phyloP scores from a whole-genome alignment of 1,284 basidiomycete species.

The Pascua sp. region DNA sequence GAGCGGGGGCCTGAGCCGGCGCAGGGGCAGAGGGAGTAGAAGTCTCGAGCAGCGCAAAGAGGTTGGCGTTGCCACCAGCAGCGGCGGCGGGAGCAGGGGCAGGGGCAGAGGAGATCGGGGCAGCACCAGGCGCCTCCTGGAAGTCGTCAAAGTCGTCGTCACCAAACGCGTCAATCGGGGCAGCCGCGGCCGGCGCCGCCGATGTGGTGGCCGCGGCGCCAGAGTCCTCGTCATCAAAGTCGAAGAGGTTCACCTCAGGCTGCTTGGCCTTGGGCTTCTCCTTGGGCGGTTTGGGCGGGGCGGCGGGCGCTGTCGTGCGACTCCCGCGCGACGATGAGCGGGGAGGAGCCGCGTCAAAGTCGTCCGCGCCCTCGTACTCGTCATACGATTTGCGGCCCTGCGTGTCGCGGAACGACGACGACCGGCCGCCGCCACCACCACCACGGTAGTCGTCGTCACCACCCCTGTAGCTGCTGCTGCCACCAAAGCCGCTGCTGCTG shows the following conservation, averaged over 20 bases:
- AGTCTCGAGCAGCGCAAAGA: constrained; percentile 54
- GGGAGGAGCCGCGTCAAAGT: constrained; percentile 60
- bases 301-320: constrained; percentile 8
- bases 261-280: constrained; percentile 46
- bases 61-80: constrained; percentile 37
- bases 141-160: constrained; percentile 88
- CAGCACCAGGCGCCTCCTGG: constrained; percentile 62
- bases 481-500: constrained; percentile 25
- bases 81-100: constrained; percentile 23
- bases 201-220: constrained; percentile 26
- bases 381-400: constrained; percentile 53
- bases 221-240: constrained; percentile 64
- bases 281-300: constrained; percentile 52
- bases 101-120: constrained; percentile 27
- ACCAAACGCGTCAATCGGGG: constrained; percentile 16
- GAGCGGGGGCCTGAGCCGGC: constrained; percentile 20
- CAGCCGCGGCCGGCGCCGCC: constrained; percentile 25
- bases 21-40: constrained; percentile 12
- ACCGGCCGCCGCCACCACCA: constrained; percentile 3
- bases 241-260: constrained; percentile 65
- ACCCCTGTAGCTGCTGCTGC: constrained; percentile 13
- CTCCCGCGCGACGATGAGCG: constrained; percentile 22
- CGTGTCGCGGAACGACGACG: constrained; percentile 8
- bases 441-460: constrained; percentile 25
- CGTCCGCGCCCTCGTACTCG: constrained; percentile 96